phyloP scores from a whole-genome alignment of 1,139 yeast genomes.

The Candida frijolesensis region DNA sequence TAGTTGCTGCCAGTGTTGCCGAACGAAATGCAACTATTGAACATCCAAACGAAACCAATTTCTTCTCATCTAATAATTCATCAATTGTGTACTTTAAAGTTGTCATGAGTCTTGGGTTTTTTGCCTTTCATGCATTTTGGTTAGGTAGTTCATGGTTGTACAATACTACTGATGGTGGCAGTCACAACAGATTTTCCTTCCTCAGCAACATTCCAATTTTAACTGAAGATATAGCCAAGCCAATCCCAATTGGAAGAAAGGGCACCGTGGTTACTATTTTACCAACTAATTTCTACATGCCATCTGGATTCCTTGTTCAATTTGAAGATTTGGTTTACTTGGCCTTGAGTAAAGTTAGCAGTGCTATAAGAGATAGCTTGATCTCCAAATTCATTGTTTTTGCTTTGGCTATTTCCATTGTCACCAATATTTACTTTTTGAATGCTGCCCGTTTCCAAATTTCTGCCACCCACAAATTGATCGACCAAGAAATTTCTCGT shows the following conservation, averaged over 20 bases:
- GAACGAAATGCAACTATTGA: slow-evolving; percentile 62
- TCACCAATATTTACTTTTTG: slow-evolving; percentile 80
- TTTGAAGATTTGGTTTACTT: slow-evolving; percentile 64
- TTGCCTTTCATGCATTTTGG: slow-evolving; percentile 76
- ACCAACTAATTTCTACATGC: slow-evolving; percentile 70
- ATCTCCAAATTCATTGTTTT: slow-evolving; percentile 78
- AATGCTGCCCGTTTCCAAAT: slow-evolving; percentile 70
- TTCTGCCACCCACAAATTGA: slow-evolving; percentile 44
- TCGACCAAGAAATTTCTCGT: slow-evolving; percentile 40
- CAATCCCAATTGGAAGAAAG: slow-evolving; percentile 42
- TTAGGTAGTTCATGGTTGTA: slow-evolving; percentile 74
- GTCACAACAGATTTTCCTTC: slow-evolving; percentile 17
- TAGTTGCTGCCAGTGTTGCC: slow-evolving; percentile 61
- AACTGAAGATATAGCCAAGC: slow-evolving; percentile 42
- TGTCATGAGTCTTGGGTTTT: slow-evolving; percentile 65
- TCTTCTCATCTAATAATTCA: slow-evolving; percentile 28
- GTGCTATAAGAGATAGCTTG: slow-evolving; percentile 79
- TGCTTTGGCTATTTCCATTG: slow-evolving; percentile 73
- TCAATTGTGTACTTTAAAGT: slow-evolving; percentile 65
- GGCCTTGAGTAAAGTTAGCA: slow-evolving; percentile 58
- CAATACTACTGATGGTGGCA: slow-evolving; percentile 29
- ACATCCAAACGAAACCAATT: slow-evolving; percentile 32
- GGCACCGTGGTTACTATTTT: slow-evolving; percentile 69
- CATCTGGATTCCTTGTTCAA: slow-evolving; percentile 63
- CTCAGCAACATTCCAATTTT: slow-evolving; percentile 29